These are phyloP conservation scores for Podosphaera fusca DNA, from an alignment of 2,329 filamentous ascomycete species.

Conservation along the genomic window DNA sequence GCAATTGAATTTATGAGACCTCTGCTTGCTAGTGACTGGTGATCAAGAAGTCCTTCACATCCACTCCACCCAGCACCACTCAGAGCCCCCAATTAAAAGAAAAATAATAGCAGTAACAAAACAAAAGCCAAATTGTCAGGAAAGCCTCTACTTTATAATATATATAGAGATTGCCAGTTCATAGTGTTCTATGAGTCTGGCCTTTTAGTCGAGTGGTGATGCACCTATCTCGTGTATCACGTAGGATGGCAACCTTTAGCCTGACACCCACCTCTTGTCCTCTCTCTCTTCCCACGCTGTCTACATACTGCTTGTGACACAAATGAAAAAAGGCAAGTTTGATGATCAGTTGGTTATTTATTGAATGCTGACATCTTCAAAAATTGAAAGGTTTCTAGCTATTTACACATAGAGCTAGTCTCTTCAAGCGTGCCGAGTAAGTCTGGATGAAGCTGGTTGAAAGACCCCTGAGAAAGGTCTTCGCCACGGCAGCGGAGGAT, in stretches of 20 bases:
- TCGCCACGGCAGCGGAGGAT: neutral
- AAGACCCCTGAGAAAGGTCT: neutral
- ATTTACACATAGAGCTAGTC: neutral
- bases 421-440: neutral
- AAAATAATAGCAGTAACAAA: neutral
- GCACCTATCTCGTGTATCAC: no score
- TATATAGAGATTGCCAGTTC: no score
- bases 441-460: neutral
- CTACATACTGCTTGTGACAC: neutral
- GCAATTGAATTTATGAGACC: neutral
- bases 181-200: no score
- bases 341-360: neutral
- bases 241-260: no score
- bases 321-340: neutral
- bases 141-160: no score
- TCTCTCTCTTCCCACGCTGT: no score
- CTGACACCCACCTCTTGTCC: no score
- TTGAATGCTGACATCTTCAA: neutral
- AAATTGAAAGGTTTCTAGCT: neutral
- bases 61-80: neutral
- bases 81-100: neutral
- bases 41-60: neutral
- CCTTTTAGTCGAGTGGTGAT: no score
- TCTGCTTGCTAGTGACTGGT: neutral
- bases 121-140: neutral